phyloP scores from a whole-genome alignment of 129 eudicot genomes.

The Silybum marianum region DNA sequence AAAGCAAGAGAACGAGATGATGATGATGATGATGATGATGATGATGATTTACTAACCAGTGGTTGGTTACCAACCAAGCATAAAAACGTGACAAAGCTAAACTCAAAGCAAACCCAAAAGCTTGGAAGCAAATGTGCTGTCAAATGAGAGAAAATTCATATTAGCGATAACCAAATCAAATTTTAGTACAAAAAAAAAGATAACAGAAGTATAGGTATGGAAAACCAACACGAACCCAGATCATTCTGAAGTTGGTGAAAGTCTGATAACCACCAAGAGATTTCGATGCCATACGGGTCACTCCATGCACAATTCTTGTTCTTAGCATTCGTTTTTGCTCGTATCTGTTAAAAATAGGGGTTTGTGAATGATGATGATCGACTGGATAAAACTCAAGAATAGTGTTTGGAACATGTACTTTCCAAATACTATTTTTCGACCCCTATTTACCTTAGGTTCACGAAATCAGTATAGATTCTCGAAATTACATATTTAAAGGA shows the following conservation, averaged over 20 bases:
- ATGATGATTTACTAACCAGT: slow-evolving; percentile 18
- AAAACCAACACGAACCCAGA: slow-evolving; percentile 15
- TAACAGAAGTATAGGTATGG: neutral
- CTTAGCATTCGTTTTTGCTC: slow-evolving; percentile 40
- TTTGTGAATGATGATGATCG: too few relatives aligned
- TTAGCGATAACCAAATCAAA: neutral
- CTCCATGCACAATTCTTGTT: slow-evolving; percentile 32
- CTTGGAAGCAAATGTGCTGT: slow-evolving; percentile 19
- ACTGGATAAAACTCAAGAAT: too few relatives aligned
- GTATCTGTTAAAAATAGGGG: slow-evolving; percentile 14
- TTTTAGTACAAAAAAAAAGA: neutral
- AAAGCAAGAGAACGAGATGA: too few relatives aligned
- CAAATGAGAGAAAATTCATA: neutral
- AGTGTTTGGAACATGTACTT: too few relatives aligned
- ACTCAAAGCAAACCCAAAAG: slow-evolving; percentile 7
- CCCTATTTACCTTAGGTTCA: too few relatives aligned
- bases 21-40: too few relatives aligned
- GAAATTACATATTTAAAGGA: too few relatives aligned
- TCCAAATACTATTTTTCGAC: too few relatives aligned
- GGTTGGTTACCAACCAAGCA: slow-evolving; percentile 34
- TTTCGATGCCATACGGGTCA: slow-evolving; percentile 45
- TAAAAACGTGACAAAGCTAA: slow-evolving; percentile 27
- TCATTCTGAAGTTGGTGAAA: neutral
- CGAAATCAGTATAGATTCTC: too few relatives aligned
- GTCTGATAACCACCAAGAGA: slow-evolving; percentile 31